Base-by-base conservation (phyloP, 2,329 filamentous ascomycete species). In the Xylaria sp. region DNA sequence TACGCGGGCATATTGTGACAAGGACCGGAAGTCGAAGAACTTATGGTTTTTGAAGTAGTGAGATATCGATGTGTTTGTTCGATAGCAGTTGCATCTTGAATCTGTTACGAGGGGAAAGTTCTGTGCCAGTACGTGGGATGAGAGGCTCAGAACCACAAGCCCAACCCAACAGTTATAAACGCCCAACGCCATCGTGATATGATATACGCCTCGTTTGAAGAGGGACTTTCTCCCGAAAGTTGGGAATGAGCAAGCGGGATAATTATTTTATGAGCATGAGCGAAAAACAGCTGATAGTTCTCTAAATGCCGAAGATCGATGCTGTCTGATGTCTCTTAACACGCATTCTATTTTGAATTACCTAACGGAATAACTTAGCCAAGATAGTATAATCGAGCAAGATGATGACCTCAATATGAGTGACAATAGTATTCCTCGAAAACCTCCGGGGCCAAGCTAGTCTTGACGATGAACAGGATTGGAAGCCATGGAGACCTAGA, bases 11-110 rank as follows among this genome's bases (percentile, higher is more conserved):
- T 84, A 80, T 42, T 82, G 73, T 1, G 77, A 64, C n/a, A 85
- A 78, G 50, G 75, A 77, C 53, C 84, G 78, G 71, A 85, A 86
- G 74, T 86, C 85, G 70, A 83, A 84, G 77, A 86, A 86, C 50
- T 74, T 73, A 73, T 84, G 85, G 27, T 78, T 75, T 11, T 78
- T 74, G 74, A 83, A 86, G 77, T 81, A 85, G 53, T 75, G 74
- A 30, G 80, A 77, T n/a, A 78, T 76, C 5, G 81, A 80, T 51
- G 80, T 81, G 72, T 86, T 85, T 68, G 81, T 84, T 51, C 82
- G 75, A 72, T 81, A 87, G 74, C 85, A 86, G 60, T 79, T 80
- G 72, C 85, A 86, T 64, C 67, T 72, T 6, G 73, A 66, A 51
- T 75, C 73, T 4, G 72, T 68, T 12, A 75, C 73, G 21, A 75